Evolutionary conservation across 1,284 basidiomycete species (phyloP).

Genomic region (Ceratobasidium sp.): DNA sequence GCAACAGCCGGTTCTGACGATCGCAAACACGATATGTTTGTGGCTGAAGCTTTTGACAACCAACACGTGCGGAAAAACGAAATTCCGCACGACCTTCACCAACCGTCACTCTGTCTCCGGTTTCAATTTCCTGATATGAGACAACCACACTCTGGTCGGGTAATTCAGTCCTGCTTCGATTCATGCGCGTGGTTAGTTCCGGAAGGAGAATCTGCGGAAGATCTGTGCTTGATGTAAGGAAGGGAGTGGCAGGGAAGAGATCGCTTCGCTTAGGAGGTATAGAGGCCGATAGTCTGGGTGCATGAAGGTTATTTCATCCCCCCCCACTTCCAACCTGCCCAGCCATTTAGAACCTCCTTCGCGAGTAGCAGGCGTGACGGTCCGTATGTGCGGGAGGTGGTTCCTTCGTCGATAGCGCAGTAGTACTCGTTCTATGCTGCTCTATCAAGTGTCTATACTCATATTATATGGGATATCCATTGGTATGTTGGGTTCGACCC

Average conservation of each 20-base stretch:
- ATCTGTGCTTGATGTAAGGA: conserved; percentile 11
- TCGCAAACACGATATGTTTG: conserved; percentile 20
- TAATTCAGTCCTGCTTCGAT: not conserved
- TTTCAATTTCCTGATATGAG: conserved; percentile 10
- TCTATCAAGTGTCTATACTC: conserved; percentile 31
- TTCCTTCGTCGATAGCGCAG: conserved; percentile 9
- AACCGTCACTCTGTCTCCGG: not conserved
- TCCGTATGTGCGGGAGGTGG: conserved; percentile 22
- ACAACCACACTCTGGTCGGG: not conserved
- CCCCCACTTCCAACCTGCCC: conserved; percentile 7
- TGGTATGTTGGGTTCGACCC: conserved; percentile 2
- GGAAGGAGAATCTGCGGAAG: conserved; percentile 23
- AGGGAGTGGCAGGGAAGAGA: not conserved
- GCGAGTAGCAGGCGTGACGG: not conserved
- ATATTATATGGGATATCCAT: conserved; percentile 33
- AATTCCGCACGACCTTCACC: not conserved
- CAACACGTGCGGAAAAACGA: not conserved
- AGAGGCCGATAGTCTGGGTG: not conserved
- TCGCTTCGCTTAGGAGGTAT: not conserved
- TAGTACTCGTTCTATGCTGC: conserved; percentile 36
- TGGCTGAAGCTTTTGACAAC: conserved; percentile 40
- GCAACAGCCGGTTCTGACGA: not conserved
- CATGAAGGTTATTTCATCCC: not conserved
- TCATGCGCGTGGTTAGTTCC: not conserved
- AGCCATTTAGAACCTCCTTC: not conserved